Base-by-base conservation (phyloP, 2,329 filamentous ascomycete genomes). In the Pseudogymnoascus sp. region DNA sequence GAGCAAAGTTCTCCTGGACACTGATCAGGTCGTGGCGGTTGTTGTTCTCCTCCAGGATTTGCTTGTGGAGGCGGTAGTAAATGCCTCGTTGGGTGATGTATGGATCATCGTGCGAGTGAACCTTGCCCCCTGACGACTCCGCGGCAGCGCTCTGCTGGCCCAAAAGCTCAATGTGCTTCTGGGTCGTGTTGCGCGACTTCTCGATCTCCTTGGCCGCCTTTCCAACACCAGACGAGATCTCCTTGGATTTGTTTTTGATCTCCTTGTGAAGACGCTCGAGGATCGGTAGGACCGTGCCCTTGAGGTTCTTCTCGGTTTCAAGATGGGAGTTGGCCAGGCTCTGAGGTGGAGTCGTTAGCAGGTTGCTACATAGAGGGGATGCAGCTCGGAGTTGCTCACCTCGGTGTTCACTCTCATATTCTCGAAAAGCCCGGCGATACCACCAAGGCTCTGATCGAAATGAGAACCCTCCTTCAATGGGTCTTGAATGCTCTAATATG, bases 211-310 rank as follows among this genome's bases (percentile, higher is more conserved):
- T 99, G 68, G 90, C 86, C 14, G 87, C 85, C 80, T 96, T 96
- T 65, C 86, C 84, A 21, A 90, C 91, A 7, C 93, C 93, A 66
- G 86, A 82, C 47, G 84, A 82, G 60, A 99, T 83, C 77, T 97
- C 93, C 80, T 97, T 97, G 67, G 85, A 82, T 80, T 97, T 97
- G 79, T 89, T 87, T 83, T 97, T 99, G 81, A 99, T 95, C 75
- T 97, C 95, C 74, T 91, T 88, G 79, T 97, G 93, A 59, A 99
- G 81, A 61, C 92, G 89, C 70, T 96, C 91, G 72, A 99, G 87
- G 67, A 93, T 87, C 38, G 93, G 95, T 19, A 96, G 81, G 31
- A 97, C 89, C 13, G 87, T 87, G 65, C 87, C 88, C 77, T 93
- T 96, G 68, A 99, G 82, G 69, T 86, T 90, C 80, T 95, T 95